Base-by-base conservation (phyloP, 257 asterid genomes). In the Eustoma russellianum region DNA sequence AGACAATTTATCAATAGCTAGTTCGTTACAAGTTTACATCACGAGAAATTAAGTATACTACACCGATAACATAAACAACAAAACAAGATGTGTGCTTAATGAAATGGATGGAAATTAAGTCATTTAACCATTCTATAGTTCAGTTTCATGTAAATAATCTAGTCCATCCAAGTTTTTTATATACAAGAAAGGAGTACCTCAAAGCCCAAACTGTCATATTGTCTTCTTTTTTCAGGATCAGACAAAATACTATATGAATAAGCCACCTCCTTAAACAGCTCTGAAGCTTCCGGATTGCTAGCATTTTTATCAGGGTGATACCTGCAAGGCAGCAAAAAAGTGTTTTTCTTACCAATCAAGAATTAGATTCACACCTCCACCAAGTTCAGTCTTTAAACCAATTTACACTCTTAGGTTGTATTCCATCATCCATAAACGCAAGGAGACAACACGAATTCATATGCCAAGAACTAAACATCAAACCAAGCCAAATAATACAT, bases 291-390 rank as follows among this genome's bases (percentile, higher is more conserved):
- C 46, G 97, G 97, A 74, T 92, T 92, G 69, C 76, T 85, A 43
- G 89, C 95, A 79, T 88, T 88, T 80, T 92, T 92, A 72, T 92
- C 99, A 4, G 99, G 99, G 78, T 92, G 99, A 78, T 92, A 92
- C 79, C 99, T 92, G 84, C 66, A 55, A 64, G 57, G 45, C 54
- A 10, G 38, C 44, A 44, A 33, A 15, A 40, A 51, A n/a, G 51
- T 50, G 12, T 13, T 28, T 52, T n/a, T 3, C 43, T 38, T 7
- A 38, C 43, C 43, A 7, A 38, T 38, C 43, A 38, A 38, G 43
- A 38, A 38, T 38, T 6, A 38, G 11, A 38, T 38, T 38, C 8
- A 38, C 43, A 2, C 43, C 43, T 19, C 28, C 28, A 57, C 13
- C 18, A 18, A 57, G 17, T 0, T 28, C 41, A 6, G 3, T 18